These are phyloP conservation scores for Phytomonas serpens DNA, from an alignment of 208 protist species.

Conservation along the genomic window DNA sequence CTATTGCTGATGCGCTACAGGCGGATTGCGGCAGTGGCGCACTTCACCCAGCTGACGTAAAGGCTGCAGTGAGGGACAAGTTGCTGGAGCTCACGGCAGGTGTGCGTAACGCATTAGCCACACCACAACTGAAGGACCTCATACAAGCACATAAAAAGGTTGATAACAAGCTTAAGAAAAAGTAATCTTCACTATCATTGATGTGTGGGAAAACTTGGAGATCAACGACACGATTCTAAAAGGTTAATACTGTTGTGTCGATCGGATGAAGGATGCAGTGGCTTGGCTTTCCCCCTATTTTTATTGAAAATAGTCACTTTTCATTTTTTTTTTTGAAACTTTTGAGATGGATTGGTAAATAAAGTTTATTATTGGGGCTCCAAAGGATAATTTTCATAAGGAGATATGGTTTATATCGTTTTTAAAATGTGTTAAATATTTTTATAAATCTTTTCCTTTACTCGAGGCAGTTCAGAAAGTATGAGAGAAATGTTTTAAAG, in stretches of 20 bases:
- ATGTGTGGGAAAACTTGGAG: not conserved
- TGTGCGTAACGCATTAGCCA: slow-evolving; percentile 32
- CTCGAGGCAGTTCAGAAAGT: not conserved
- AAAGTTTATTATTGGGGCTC: not conserved
- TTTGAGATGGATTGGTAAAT: not conserved
- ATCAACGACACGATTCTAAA: not conserved
- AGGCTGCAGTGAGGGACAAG: slow-evolving; percentile 71
- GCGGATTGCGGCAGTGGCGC: slow-evolving; percentile 55
- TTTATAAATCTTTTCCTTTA: not conserved
- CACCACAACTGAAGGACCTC: slow-evolving; percentile 60
- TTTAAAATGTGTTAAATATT: not conserved
- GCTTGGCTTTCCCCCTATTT: not conserved
- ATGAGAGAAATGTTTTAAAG: slow-evolving; percentile 6
- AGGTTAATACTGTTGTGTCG: not conserved
- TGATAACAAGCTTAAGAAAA: slow-evolving; percentile 48
- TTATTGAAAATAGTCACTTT: not conserved
- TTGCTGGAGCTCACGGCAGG: slow-evolving; percentile 31
- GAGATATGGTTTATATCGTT: not conserved
- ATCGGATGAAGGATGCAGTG: not conserved
- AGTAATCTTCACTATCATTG: not conserved
- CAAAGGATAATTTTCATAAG: not conserved
- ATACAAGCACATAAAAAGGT: slow-evolving; percentile 44
- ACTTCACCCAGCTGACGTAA: slow-evolving; percentile 91
- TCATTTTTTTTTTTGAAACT: not conserved
- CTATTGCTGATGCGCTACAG: slow-evolving; percentile 20